phyloP scores from a whole-genome alignment of 2,329 filamentous ascomycete genomes.

The Acarospora socialis region DNA sequence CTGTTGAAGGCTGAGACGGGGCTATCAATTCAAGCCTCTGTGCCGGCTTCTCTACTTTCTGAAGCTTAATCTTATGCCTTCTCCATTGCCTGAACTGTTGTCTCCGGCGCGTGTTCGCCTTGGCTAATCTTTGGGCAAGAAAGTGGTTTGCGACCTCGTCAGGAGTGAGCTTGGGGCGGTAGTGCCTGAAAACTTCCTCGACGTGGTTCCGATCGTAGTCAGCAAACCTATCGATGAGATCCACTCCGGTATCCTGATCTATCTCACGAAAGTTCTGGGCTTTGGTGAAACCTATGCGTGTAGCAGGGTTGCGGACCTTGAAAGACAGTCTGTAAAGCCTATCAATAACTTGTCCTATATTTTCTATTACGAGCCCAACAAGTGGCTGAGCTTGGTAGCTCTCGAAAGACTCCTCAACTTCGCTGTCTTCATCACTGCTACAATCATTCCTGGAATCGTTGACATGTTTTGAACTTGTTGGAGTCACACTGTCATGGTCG shows the following conservation, averaged over 20 bases:
- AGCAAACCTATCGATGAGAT: conserved; percentile 7
- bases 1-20: background rate
- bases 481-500: too few relatives aligned
- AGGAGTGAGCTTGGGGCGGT: background rate
- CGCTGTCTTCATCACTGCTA: background rate
- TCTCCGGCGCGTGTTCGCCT: conserved; percentile 10
- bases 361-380: conserved; percentile 4
- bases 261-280: conserved; percentile 4
- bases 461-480: too few relatives aligned
- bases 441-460: too few relatives aligned
- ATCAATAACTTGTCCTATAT: conserved; percentile 7
- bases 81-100: conserved; percentile 12
- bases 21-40: background rate
- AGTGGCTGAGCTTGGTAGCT: conserved; percentile 1
- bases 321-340: conserved; percentile 9
- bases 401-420: background rate
- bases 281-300: conserved; percentile 8
- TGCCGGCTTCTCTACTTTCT: background rate
- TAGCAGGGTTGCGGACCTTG: conserved; percentile 10
- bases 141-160: conserved; percentile 1
- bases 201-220: conserved; percentile 7
- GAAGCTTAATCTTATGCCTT: conserved; percentile 8
- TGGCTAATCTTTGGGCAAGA: conserved; percentile 10
- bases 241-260: conserved; percentile 7
- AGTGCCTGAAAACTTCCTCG: conserved; percentile 3